Evolutionary conservation across 2,329 filamentous ascomycete species (phyloP).

Genomic region (Trichoderma brevicompactum): DNA sequence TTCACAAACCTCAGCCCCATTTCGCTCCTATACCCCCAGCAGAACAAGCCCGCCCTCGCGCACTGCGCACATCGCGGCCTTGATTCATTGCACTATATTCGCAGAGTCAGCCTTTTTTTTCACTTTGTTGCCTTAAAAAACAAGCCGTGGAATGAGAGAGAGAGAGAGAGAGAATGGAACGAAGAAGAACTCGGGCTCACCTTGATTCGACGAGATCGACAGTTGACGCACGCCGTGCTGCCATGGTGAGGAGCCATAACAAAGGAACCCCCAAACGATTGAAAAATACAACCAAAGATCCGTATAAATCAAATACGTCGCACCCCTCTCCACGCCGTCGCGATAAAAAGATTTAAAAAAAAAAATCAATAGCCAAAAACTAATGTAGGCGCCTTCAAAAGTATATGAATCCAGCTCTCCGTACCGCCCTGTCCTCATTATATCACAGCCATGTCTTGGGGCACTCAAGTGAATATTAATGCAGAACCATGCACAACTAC

Average conservation of each 20-base stretch:
- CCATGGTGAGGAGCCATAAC: background rate
- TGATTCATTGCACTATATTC: conserved; percentile 4
- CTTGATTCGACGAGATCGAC: conserved; percentile 3
- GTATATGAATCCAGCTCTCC: too few relatives aligned
- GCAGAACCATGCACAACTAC: too few relatives aligned
- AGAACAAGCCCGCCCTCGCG: conserved; percentile 4
- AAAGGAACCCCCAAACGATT: too few relatives aligned
- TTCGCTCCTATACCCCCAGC: conserved; percentile 16
- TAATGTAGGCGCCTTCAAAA: too few relatives aligned
- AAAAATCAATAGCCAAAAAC: background rate
- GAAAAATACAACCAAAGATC: background rate
- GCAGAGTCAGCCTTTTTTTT: too few relatives aligned
- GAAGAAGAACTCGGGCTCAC: background rate
- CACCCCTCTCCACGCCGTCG: too few relatives aligned
- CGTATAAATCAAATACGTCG: background rate
- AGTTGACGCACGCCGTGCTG: conserved; percentile 12
- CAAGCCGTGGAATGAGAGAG: too few relatives aligned
- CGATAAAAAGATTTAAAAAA: background rate
- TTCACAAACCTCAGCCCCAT: background rate
- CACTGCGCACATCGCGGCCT: conserved; percentile 16
- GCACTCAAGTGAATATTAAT: too few relatives aligned
- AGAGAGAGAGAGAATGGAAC: too few relatives aligned
- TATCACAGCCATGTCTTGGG: too few relatives aligned
- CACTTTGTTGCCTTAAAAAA: too few relatives aligned
- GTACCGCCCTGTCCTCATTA: too few relatives aligned